Evolutionary conservation across 768 basidiomycete genomes (phyloP).

Genomic region (Auricularia sp.): DNA sequence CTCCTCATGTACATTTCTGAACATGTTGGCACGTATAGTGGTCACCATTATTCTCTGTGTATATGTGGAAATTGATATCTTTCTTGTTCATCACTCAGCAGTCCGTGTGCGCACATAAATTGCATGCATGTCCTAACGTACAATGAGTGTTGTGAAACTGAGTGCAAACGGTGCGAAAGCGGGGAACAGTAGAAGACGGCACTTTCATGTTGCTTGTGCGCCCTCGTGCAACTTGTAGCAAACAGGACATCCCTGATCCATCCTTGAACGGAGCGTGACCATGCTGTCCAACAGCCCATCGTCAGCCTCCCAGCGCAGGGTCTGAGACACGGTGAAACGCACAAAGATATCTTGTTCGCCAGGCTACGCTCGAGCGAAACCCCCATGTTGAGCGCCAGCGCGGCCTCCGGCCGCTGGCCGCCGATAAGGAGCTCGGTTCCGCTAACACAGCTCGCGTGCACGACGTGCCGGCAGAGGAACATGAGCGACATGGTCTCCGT

Average conservation of each 20-base stretch:
- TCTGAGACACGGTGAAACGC: constrained; percentile 21
- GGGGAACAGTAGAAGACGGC: background rate
- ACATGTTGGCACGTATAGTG: constrained; percentile 8
- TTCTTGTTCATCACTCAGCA: too few species aligned
- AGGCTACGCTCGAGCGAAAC: constrained; percentile 20
- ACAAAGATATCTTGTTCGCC: constrained; percentile 75
- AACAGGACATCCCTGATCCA: constrained; percentile 66
- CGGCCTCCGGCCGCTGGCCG: constrained; percentile 48
- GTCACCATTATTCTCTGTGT: too few species aligned
- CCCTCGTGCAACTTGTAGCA: constrained; percentile 56
- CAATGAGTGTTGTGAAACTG: background rate
- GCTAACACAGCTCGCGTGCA: constrained; percentile 71
- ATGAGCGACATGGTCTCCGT: constrained; percentile 55
- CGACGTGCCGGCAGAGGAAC: constrained; percentile 82
- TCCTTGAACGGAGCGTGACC: constrained; percentile 53
- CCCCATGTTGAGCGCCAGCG: constrained; percentile 32
- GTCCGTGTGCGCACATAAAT: too few species aligned
- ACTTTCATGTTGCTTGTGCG: background rate
- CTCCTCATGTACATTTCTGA: constrained; percentile 1
- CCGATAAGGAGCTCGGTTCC: constrained; percentile 42
- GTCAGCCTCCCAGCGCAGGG: constrained; percentile 2
- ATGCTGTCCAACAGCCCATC: constrained; percentile 35
- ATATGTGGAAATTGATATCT: too few species aligned
- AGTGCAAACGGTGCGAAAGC: background rate
- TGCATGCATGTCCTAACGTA: too few species aligned